These are phyloP conservation scores for Salix koriyanagi DNA, from an alignment of 345 rosid species.

Conservation along the genomic window DNA sequence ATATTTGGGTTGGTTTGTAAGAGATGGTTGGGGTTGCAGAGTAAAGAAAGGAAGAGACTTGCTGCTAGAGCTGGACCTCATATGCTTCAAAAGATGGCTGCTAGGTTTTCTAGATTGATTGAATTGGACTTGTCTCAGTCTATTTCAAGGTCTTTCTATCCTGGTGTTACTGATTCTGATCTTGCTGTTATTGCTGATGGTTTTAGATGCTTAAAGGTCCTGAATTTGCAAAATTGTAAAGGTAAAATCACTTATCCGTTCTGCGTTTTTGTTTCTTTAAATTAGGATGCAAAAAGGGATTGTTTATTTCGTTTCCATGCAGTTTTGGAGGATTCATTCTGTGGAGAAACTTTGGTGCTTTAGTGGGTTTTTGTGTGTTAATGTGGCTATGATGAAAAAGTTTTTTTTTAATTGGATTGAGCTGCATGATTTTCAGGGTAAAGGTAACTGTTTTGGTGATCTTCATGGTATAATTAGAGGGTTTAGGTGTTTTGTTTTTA, in stretches of 20 bases:
- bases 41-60: constrained; percentile 80
- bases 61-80: constrained; percentile 91
- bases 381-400: background rate
- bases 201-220: constrained; percentile 56
- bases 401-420: background rate
- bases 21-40: constrained; percentile 82
- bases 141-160: constrained; percentile 77
- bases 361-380: background rate
- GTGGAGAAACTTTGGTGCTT: background rate
- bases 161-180: constrained; percentile 88
- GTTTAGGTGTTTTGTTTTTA: background rate
- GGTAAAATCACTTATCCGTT: constrained; percentile 23
- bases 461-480: background rate
- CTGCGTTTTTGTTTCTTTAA: background rate
- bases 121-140: constrained; percentile 94
- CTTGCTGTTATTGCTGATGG: constrained; percentile 64
- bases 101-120: constrained; percentile 62
- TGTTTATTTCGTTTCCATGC: background rate
- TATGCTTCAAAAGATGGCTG: constrained; percentile 74
- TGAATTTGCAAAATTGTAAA: constrained; percentile 66
- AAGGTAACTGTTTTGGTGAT: background rate
- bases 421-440: background rate
- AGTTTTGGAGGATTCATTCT: background rate
- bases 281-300: background rate
- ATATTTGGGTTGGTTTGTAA: constrained; percentile 85